Evolutionary conservation across 2,329 filamentous ascomycete species (phyloP).

Genomic region (Coleophoma cylindrospora): DNA sequence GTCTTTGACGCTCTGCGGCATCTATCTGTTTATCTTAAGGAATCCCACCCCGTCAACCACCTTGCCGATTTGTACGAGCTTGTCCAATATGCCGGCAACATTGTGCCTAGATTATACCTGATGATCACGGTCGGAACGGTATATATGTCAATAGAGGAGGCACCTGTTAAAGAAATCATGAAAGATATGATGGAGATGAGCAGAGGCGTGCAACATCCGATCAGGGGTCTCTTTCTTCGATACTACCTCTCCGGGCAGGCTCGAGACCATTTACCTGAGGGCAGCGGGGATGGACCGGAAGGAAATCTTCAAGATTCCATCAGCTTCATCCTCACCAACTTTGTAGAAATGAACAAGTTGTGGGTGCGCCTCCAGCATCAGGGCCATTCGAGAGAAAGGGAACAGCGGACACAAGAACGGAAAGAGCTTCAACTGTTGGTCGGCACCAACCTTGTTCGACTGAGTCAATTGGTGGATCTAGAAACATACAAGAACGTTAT

Average conservation of each 20-base stretch:
- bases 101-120: constrained; percentile 90
- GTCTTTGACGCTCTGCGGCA: constrained; percentile 97
- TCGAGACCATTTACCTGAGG: constrained; percentile 78
- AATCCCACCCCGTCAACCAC: constrained; percentile 97
- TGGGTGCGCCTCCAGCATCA: constrained; percentile 98
- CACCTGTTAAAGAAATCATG: constrained; percentile 99
- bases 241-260: constrained; percentile 97
- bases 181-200: constrained; percentile 99
- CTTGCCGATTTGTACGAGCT: constrained; percentile 96
- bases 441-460: constrained; percentile 89
- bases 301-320: constrained; percentile 96
- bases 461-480: constrained; percentile 93
- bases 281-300: constrained; percentile 83
- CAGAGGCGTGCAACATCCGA: constrained; percentile 92
- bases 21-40: constrained; percentile 91
- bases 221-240: constrained; percentile 88
- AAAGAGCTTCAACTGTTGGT: constrained; percentile 94
- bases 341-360: constrained; percentile 99
- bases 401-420: constrained; percentile 88
- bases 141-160: constrained; percentile 98
- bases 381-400: constrained; percentile 89
- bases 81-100: constrained; percentile 97
- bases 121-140: constrained; percentile 99
- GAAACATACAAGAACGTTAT: constrained; percentile 92
- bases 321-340: constrained; percentile 96